Evolutionary conservation across 306 rosid genomes (phyloP).

Genomic region (Prunus mira): DNA sequence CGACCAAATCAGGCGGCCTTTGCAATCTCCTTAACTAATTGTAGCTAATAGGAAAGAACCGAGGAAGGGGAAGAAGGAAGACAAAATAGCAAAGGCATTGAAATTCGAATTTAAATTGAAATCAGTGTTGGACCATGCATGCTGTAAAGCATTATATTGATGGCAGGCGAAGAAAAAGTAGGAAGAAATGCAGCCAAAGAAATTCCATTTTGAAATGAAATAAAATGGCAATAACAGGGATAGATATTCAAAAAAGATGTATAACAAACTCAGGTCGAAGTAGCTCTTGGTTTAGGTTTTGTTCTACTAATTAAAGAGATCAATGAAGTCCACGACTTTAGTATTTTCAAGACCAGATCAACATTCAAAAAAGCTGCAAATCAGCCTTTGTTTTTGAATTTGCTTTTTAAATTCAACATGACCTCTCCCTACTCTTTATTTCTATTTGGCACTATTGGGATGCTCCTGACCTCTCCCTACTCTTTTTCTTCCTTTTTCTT

Average conservation of each 20-base stretch:
- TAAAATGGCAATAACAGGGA: background rate
- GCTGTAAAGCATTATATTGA: background rate
- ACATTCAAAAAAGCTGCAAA: background rate
- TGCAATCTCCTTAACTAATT: background rate
- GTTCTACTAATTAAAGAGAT: background rate
- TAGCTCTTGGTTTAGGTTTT: background rate
- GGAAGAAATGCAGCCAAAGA: background rate
- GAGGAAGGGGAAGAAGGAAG: background rate
- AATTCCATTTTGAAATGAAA: background rate
- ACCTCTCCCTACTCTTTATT: too few relatives aligned
- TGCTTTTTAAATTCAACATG: too few relatives aligned
- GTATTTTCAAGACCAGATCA: background rate
- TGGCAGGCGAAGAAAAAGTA: background rate
- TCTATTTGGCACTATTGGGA: too few relatives aligned
- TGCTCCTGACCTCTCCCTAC: too few relatives aligned
- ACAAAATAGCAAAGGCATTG: background rate
- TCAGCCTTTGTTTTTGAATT: background rate
- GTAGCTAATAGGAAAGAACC: background rate
- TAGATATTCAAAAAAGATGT: background rate
- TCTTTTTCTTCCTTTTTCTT: too few relatives aligned
- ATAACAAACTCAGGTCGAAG: background rate
- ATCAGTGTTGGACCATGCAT: background rate
- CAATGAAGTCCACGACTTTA: background rate
- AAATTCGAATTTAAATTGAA: background rate
- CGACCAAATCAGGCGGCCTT: background rate